Evolutionary conservation across 1,284 basidiomycete genomes (phyloP).

Genomic region (Ustilago loliicola): DNA sequence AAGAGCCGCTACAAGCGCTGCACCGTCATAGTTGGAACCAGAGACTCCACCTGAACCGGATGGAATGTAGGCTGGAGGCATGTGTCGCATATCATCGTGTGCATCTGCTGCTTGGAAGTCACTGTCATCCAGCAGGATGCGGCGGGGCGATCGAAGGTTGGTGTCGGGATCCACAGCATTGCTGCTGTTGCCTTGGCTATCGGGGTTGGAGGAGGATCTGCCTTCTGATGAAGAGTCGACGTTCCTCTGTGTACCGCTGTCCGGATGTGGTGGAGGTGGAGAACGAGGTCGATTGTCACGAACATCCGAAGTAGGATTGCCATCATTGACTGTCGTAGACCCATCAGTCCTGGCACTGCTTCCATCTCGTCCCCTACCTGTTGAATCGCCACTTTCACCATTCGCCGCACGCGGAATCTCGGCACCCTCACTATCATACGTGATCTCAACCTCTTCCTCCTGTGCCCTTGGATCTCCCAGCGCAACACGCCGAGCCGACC

Average conservation of each 20-base stretch:
- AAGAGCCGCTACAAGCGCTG: constrained; percentile 28
- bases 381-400: constrained; percentile 3
- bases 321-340: constrained; percentile 4
- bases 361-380: not conserved
- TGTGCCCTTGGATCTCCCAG: constrained; percentile 25
- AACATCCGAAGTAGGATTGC: not conserved
- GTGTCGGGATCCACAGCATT: constrained; percentile 2
- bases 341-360: constrained; percentile 4
- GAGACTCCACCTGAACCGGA: constrained; percentile 27
- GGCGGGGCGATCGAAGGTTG: constrained; percentile 17
- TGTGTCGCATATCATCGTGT: constrained; percentile 37
- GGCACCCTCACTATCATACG: constrained; percentile 27
- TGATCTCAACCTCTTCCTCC: constrained; percentile 38
- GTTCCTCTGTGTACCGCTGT: constrained; percentile 3
- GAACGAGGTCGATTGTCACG: constrained; percentile 22
- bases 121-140: constrained; percentile 37
- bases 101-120: constrained; percentile 58
- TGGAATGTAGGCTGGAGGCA: constrained; percentile 61
- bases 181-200: not conserved
- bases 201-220: constrained; percentile 16
- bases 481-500: constrained; percentile 2
- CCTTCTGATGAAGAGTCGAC: constrained; percentile 5
- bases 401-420: not conserved
- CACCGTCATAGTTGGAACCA: constrained; percentile 9
- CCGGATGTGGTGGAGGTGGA: constrained; percentile 51